phyloP scores from a whole-genome alignment of 2,329 filamentous ascomycete species.

The Chrysoporthe cubensis region DNA sequence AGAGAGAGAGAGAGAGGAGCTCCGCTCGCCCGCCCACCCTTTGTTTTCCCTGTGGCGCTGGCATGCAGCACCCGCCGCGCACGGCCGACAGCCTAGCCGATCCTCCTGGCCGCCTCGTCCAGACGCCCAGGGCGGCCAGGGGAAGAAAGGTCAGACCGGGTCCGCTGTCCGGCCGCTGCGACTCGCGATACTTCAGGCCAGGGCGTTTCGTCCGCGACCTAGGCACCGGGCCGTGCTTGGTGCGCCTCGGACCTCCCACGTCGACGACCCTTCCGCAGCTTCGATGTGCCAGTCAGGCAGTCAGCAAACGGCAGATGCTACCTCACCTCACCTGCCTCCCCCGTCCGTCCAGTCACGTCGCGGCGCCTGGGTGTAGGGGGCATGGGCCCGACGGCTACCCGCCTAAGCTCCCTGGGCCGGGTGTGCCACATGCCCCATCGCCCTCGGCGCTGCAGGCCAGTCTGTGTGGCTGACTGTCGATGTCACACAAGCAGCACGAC shows the following conservation, averaged over 20 bases:
- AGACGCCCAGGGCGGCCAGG: neutral
- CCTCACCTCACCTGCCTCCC: conserved; percentile 5
- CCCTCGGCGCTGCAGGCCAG: neutral
- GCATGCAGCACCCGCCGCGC: neutral
- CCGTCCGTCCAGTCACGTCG: conserved; percentile 3
- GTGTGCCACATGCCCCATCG: neutral
- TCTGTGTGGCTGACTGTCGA: conserved; percentile 8
- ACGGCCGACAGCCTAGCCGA: neutral
- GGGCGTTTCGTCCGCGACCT: neutral
- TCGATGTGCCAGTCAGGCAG: neutral
- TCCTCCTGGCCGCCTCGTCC: neutral
- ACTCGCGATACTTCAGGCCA: neutral
- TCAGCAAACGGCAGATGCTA: conserved; percentile 5
- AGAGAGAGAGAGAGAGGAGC: too few relatives aligned
- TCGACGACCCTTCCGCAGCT: neutral
- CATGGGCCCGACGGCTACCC: neutral
- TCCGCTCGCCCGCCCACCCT: neutral
- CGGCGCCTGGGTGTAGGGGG: neutral
- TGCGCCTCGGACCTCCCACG: neutral
- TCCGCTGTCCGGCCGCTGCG: neutral
- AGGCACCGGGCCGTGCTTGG: neutral
- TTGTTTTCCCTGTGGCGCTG: neutral
- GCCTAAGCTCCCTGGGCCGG: neutral
- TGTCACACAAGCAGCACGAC: conserved; percentile 4
- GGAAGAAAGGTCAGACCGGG: neutral